Evolutionary conservation across 228 moss, liverwort and hornwort species (phyloP), one percentile per base, ranked within the genome.

Genomic region (Sphagnum magellanicum): DNA sequence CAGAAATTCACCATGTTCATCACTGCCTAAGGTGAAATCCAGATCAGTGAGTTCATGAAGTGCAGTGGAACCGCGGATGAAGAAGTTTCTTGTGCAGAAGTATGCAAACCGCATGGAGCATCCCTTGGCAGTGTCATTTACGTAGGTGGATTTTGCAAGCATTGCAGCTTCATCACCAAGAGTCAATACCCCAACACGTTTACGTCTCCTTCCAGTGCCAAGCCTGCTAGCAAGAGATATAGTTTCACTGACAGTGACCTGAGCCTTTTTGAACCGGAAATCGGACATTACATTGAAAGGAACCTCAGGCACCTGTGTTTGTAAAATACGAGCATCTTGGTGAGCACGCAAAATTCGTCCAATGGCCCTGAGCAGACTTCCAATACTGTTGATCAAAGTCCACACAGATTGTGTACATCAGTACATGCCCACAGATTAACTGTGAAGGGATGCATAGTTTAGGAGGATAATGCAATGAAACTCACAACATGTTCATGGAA

Each of bases 101-200:
- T 87, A 87, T 50, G 87, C 87, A 67, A 87, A 87, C 58, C 87
- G 87, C 87, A 87, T 87, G 65, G 87, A 87, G 74, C 83, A 87
- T 14, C 87, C 87, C 74, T 87, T 87, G 52, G 87, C 87, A 76
- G 87, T 83, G 61, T 78, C 83, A 70, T 71, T 72, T 63, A 74
- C 83, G 55, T 87, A 81, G 8, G 80, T 87, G 70, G 87, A 76
- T 74, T 80, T 80, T 65, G 87, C 72, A 74, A 87, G 83, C 87
- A 87, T 87, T 17, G 83, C 83, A 67, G 87, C 83, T 81, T 87
- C 87, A 74, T 87, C 87, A 51, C 83, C 83, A 72, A 87, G 78
- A 70, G 83, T 87, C 67, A 83, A 64, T 62, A 81, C 87, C 74
- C 83, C 87, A 63, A 87, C 80, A 66, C 87, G 87, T 80, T 87